phyloP scores from a whole-genome alignment of 2,329 filamentous ascomycete species.

The Berkeleyomyces rouxiae region DNA sequence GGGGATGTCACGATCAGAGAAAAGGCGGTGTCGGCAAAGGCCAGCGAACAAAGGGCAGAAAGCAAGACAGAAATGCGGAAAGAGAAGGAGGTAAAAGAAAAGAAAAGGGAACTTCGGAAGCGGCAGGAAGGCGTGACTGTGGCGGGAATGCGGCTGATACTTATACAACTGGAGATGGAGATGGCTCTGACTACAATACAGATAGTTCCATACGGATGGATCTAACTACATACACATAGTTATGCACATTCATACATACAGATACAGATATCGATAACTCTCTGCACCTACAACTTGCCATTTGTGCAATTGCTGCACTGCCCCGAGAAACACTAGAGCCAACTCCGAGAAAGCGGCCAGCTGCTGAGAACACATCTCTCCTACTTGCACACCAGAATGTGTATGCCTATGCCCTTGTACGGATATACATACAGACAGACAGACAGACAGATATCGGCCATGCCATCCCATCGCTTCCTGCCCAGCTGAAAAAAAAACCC shows the following conservation, averaged over 20 bases:
- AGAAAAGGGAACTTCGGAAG: background rate
- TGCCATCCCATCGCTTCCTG: background rate
- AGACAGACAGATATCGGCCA: background rate
- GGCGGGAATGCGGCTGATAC: background rate
- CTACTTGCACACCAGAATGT: too few species aligned
- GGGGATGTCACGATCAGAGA: slow-evolving; percentile 4
- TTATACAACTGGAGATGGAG: background rate
- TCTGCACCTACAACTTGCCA: too few species aligned
- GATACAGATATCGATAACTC: too few species aligned
- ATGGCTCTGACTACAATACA: too few species aligned
- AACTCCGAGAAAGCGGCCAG: too few species aligned
- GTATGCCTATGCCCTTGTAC: background rate
- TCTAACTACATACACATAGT: too few species aligned
- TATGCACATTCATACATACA: too few species aligned
- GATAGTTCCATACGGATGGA: too few species aligned
- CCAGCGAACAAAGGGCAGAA: slow-evolving; percentile 2
- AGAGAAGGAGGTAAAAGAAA: background rate
- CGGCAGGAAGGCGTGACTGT: background rate
- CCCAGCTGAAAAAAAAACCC: background rate
- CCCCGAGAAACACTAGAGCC: too few species aligned
- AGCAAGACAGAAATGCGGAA: slow-evolving; percentile 3
- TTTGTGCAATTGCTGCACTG: too few species aligned
- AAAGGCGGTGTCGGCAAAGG: slow-evolving; percentile 8
- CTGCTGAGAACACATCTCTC: background rate
- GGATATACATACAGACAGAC: background rate